Conservation (phyloP, 805 yeast genomes). For the Kodamaea laetipori region DNA sequence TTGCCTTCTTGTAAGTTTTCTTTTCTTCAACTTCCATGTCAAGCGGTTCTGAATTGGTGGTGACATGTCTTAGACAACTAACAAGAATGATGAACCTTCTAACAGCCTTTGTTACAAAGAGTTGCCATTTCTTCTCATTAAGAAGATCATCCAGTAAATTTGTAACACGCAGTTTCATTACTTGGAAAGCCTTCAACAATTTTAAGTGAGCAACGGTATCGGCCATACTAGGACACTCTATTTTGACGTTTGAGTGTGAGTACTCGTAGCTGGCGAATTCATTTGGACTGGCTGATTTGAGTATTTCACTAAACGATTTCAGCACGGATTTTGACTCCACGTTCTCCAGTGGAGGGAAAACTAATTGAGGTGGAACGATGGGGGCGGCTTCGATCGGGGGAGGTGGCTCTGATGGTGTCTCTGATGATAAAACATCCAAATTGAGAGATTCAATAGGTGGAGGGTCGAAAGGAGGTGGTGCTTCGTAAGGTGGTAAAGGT, state of each 20-base stretch:
- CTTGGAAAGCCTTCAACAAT: constrained; percentile 24
- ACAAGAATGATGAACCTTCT: constrained; percentile 25
- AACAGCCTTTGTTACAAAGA: constrained; percentile 26
- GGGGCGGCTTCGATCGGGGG: background rate
- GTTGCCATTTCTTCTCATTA: constrained; percentile 23
- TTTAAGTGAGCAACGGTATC: constrained; percentile 27
- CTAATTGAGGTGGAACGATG: too few relatives aligned
- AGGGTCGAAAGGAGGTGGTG: constrained; percentile 1
- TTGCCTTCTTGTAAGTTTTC: constrained; percentile 5
- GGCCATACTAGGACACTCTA: constrained; percentile 2
- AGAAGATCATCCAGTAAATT: constrained; percentile 4
- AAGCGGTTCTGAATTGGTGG: background rate
- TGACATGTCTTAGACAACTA: constrained; percentile 16
- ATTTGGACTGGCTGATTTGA: background rate
- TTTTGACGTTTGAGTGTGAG: constrained; percentile 1
- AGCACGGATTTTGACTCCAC: background rate
- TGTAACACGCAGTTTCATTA: constrained; percentile 18
- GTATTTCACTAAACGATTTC: background rate
- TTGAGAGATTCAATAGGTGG: background rate
- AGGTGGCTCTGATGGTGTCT: background rate
- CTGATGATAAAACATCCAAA: background rate
- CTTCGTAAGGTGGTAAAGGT: constrained; percentile 1
- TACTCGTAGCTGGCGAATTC: constrained; percentile 5
- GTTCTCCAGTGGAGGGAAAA: too few relatives aligned
- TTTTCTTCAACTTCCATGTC: constrained; percentile 5